phyloP scores from a whole-genome alignment of 306 rosid genomes.

The Hippophae rhamnoides region DNA sequence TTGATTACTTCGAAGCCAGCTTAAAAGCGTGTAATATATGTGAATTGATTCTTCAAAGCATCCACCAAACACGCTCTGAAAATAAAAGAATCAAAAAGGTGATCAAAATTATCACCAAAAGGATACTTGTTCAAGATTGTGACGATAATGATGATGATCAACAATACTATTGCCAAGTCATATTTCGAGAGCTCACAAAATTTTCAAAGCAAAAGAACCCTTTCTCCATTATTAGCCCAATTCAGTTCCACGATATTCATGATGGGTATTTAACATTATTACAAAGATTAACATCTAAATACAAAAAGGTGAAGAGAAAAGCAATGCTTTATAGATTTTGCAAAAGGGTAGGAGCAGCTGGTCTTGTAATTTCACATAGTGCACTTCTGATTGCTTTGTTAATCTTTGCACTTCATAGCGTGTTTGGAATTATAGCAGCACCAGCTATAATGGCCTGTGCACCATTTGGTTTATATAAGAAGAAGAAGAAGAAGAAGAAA shows the following conservation, averaged over 20 bases:
- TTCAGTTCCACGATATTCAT: constrained; percentile 34
- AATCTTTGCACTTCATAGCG: constrained; percentile 44
- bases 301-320: constrained; percentile 23
- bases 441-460: constrained; percentile 42
- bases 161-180: constrained; percentile 15
- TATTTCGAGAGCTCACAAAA: constrained; percentile 36
- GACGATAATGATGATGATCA: not conserved
- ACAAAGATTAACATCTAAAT: constrained; percentile 25
- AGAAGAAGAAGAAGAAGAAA: constrained; percentile 17
- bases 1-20: constrained; percentile 68
- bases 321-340: constrained; percentile 19
- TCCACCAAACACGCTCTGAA: constrained; percentile 36
- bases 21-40: constrained; percentile 53
- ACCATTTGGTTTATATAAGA: constrained; percentile 20
- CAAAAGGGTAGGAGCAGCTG: constrained; percentile 40
- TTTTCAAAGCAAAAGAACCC: constrained; percentile 43
- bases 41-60: constrained; percentile 46
- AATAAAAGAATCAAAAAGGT: constrained; percentile 30
- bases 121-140: not conserved
- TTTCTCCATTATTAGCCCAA: constrained; percentile 28
- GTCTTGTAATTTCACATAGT: constrained; percentile 28
- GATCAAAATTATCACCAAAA: constrained; percentile 23
- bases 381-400: constrained; percentile 34
- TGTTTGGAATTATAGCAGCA: constrained; percentile 45
- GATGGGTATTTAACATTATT: constrained; percentile 25